These are phyloP conservation scores for Kazachstania taianensis DNA, from an alignment of 805 yeast genomes.

Conservation along the genomic window DNA sequence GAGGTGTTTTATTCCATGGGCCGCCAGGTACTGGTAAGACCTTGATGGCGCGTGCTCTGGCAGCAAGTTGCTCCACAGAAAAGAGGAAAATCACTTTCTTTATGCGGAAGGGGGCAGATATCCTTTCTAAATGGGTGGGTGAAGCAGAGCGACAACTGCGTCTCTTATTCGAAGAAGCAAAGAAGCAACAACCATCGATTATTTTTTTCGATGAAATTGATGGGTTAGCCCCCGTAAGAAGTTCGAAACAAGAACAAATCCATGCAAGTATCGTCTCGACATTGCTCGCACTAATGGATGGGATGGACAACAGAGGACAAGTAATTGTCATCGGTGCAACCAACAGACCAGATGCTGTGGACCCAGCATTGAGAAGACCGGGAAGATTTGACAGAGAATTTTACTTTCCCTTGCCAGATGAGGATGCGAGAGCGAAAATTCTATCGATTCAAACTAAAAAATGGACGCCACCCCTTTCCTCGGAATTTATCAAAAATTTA, in stretches of 20 bases:
- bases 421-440: slow-evolving; percentile 67
- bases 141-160: slow-evolving; percentile 95
- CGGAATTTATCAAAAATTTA: slow-evolving; percentile 49
- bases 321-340: slow-evolving; percentile 98
- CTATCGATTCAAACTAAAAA: slow-evolving; percentile 75
- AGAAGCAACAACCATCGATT: slow-evolving; percentile 88
- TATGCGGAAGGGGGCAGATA: slow-evolving; percentile 98
- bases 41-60: slow-evolving; percentile 92
- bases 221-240: slow-evolving; percentile 95
- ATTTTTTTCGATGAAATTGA: slow-evolving; percentile 97
- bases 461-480: slow-evolving; percentile 70
- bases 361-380: slow-evolving; percentile 93
- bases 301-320: slow-evolving; percentile 98
- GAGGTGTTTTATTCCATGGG: slow-evolving; percentile 96
- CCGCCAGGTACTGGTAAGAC: slow-evolving; percentile 99
- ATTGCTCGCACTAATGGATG: slow-evolving; percentile 91
- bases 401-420: slow-evolving; percentile 87
- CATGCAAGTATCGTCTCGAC: slow-evolving; percentile 97
- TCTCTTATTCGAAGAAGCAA: slow-evolving; percentile 88
- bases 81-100: slow-evolving; percentile 84
- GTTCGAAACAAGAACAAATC: slow-evolving; percentile 95
- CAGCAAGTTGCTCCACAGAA: slow-evolving; percentile 85
- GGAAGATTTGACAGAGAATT: slow-evolving; percentile 97
- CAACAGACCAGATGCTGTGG: slow-evolving; percentile 95
- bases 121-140: slow-evolving; percentile 97